These are phyloP conservation scores for Suhomyces faveliae DNA, from an alignment of 805 yeast species.

Conservation along the genomic window DNA sequence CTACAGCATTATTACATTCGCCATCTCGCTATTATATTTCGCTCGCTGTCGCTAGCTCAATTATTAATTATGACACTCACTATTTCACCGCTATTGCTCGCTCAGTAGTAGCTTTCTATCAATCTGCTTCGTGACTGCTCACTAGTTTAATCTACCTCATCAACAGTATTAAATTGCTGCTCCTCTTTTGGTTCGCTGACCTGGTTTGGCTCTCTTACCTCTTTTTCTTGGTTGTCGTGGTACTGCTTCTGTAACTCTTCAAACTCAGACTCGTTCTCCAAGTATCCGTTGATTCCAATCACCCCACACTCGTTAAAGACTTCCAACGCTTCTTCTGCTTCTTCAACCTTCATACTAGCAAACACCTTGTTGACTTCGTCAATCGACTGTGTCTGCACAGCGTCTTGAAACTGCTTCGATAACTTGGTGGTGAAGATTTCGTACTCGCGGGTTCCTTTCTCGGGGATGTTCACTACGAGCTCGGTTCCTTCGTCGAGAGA, in stretches of 20 bases:
- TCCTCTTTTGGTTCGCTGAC: slow-evolving; percentile 8
- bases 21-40: too few relatives aligned
- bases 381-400: slow-evolving; percentile 66
- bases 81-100: too few relatives aligned
- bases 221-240: slow-evolving; percentile 22
- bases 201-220: too few relatives aligned
- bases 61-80: too few relatives aligned
- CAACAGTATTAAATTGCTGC: slow-evolving; percentile 12
- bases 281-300: slow-evolving; percentile 72
- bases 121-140: too few relatives aligned
- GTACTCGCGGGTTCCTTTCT: slow-evolving; percentile 51
- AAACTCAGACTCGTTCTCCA: slow-evolving; percentile 74
- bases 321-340: slow-evolving; percentile 77
- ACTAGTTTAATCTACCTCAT: slow-evolving; percentile 16
- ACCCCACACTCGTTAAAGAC: slow-evolving; percentile 77
- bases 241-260: slow-evolving; percentile 51
- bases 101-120: neutral
- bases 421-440: slow-evolving; percentile 54
- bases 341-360: slow-evolving; percentile 65
- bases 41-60: too few relatives aligned
- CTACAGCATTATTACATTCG: too few relatives aligned
- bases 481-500: slow-evolving; percentile 82
- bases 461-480: slow-evolving; percentile 69
- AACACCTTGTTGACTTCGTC: slow-evolving; percentile 84
- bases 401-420: slow-evolving; percentile 65